A percentile compares a stretch with the other conserved stretches of the same genome.
phyloP scores from a whole-genome alignment of 139 green algal species.

The Micractinium sp. region DNA sequence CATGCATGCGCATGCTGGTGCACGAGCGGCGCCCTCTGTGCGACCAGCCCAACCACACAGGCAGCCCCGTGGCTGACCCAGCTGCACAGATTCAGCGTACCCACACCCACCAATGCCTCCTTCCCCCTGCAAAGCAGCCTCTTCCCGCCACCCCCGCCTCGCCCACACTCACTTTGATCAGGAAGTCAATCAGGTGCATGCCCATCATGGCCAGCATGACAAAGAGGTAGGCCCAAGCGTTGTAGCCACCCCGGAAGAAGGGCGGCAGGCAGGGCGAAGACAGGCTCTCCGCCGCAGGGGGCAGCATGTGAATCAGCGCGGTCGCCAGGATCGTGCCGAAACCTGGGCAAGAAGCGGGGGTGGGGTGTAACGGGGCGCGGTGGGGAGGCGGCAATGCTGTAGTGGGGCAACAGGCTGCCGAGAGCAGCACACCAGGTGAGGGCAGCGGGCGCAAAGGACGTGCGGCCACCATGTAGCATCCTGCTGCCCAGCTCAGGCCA shows the following conservation, averaged over 20 bases:
- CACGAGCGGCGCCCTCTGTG: neutral
- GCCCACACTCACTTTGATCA: slow-evolving; percentile 3
- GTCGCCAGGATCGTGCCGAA: slow-evolving; percentile 53
- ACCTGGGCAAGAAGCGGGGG: neutral
- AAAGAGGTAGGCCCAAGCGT: slow-evolving; percentile 46
- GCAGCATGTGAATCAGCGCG: slow-evolving; percentile 65
- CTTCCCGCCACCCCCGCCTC: too few species aligned
- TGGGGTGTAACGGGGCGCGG: neutral
- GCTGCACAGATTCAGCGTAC: neutral
- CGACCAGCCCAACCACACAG: neutral
- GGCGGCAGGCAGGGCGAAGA: slow-evolving; percentile 40
- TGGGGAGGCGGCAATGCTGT: neutral
- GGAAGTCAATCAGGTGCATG: slow-evolving; percentile 39
- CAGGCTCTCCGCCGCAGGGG: slow-evolving; percentile 37
- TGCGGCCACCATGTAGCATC: neutral
- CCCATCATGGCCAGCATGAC: slow-evolving; percentile 36
- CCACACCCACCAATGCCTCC: neutral
- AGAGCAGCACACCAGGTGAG: neutral
- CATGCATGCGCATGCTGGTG: neutral
- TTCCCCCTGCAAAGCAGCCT: too few species aligned
- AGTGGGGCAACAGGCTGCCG: too few species aligned
- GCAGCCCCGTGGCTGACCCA: neutral
- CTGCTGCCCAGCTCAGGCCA: neutral
- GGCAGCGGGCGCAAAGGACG: neutral
- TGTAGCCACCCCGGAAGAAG: slow-evolving; percentile 27